A percentile compares a stretch with the other conserved stretches of the same genome.
phyloP scores from a whole-genome alignment of 768 basidiomycete species.

The Psilocybe subaeruginosa region DNA sequence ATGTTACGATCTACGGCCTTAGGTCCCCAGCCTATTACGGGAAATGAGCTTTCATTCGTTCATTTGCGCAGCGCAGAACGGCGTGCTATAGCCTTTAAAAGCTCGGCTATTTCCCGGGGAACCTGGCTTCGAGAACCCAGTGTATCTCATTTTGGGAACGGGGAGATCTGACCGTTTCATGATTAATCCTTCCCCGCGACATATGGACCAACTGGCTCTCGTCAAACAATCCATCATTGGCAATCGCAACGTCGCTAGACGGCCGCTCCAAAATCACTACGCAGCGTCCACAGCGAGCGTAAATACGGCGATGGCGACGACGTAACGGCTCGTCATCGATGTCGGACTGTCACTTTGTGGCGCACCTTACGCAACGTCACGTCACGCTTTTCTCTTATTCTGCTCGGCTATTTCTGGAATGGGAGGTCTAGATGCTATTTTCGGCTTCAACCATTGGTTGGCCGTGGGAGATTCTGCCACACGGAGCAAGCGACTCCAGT shows the following conservation, averaged over 20 bases:
- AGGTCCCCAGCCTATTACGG: not conserved
- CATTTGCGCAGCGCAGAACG: not conserved
- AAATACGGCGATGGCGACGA: not conserved
- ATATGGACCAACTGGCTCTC: not conserved
- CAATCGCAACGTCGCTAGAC: too few species aligned
- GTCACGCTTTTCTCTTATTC: not conserved
- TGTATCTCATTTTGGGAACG: not conserved
- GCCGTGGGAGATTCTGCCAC: not conserved
- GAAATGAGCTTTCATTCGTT: not conserved
- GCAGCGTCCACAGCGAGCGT: too few species aligned
- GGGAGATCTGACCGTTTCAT: not conserved
- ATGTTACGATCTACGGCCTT: constrained; percentile 1
- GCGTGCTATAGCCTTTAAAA: not conserved
- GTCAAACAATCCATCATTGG: not conserved
- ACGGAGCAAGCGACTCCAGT: not conserved
- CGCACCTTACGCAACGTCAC: not conserved
- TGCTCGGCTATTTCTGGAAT: not conserved
- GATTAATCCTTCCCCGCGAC: not conserved
- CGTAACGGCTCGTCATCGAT: not conserved
- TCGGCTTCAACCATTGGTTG: too few species aligned
- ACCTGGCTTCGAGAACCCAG: not conserved
- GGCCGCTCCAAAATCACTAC: too few species aligned
- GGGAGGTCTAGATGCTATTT: too few species aligned
- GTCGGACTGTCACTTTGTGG: not conserved
- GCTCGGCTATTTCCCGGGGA: constrained; percentile 5